Evolutionary conservation across 2,329 filamentous ascomycete genomes (phyloP), one percentile per base, ranked within the genome.

Genomic region (Cadophora sp.): DNA sequence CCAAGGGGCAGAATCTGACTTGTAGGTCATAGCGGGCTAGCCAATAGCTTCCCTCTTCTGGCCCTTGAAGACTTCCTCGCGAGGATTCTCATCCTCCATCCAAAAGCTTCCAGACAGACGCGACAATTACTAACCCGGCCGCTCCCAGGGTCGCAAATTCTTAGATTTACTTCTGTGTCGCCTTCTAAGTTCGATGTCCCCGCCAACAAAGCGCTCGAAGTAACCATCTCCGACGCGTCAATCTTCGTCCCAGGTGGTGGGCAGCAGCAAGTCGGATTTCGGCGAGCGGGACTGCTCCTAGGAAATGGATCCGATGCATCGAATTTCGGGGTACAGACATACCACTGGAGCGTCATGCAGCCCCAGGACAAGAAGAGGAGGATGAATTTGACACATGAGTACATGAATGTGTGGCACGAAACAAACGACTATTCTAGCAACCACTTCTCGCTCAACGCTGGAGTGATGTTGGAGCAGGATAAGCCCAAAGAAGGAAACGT

Each of bases 371-470:
- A 77, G 7, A 74, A 79, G 51, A 80, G 84, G n/a, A 82, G 83
- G 14, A 78, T 89, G 65, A 89, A 90, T 79, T 77, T 86, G 62
- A 84, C 84, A 2, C 87, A 90, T 76, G 86, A 89, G 79, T 90
- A 90, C 77, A 80, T 87, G 76, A 83, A 87, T 64, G 80, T 83
- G 37, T 86, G 83, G 77, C 81, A 84, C 51, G 83, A 85, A 76
- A 80, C 78, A 67, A 78, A 74, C 64, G 81, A 83, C 73, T 86
- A 79, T 76, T 81, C 80, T 68, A 81, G 80, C 64, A 85, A 86
- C 76, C 83, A 87, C 77, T 77, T 86, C 68, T 83, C 82, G 34
- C 81, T 89, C 69, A 86, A 89, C 79, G 82, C 84, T 4, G 87
- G 87, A 31, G 81, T 82, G 8, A 78, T 88, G 65, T 81, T 88